Evolutionary conservation across 2,329 filamentous ascomycete genomes (phyloP).

Genomic region (Colletotrichum truncatum): DNA sequence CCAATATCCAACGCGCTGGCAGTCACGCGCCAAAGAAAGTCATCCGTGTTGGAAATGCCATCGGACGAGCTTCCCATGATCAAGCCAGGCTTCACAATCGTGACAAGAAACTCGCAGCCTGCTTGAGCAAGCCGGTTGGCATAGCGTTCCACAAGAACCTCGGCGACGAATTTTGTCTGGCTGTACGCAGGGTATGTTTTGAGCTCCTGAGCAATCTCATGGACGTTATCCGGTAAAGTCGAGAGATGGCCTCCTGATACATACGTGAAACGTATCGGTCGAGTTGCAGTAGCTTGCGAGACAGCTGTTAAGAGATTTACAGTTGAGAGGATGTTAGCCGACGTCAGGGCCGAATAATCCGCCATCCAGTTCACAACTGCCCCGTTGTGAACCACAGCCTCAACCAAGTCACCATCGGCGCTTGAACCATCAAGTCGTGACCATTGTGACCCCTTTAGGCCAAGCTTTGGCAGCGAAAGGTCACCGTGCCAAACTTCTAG

Average conservation of each 20-base stretch:
- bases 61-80: slow-evolving; percentile 32
- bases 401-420: background rate
- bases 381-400: slow-evolving; percentile 21
- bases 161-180: slow-evolving; percentile 36
- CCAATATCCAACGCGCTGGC: slow-evolving; percentile 27
- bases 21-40: slow-evolving; percentile 35
- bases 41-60: slow-evolving; percentile 35
- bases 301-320: slow-evolving; percentile 7
- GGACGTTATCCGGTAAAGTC: background rate
- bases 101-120: background rate
- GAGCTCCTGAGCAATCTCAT: background rate
- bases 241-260: slow-evolving; percentile 23
- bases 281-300: background rate
- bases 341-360: slow-evolving; percentile 4
- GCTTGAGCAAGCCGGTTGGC: background rate
- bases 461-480: slow-evolving; percentile 1
- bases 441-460: slow-evolving; percentile 3
- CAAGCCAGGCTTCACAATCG: slow-evolving; percentile 33
- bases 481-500: slow-evolving; percentile 27
- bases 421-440: slow-evolving; percentile 5
- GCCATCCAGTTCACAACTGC: slow-evolving; percentile 28
- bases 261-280: slow-evolving; percentile 4
- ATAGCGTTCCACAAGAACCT: slow-evolving; percentile 27
- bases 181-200: slow-evolving; percentile 26
- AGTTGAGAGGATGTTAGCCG: slow-evolving; percentile 15